Evolutionary conservation across 768 basidiomycete genomes (phyloP).

Genomic region (Nevesoporus exiguus): DNA sequence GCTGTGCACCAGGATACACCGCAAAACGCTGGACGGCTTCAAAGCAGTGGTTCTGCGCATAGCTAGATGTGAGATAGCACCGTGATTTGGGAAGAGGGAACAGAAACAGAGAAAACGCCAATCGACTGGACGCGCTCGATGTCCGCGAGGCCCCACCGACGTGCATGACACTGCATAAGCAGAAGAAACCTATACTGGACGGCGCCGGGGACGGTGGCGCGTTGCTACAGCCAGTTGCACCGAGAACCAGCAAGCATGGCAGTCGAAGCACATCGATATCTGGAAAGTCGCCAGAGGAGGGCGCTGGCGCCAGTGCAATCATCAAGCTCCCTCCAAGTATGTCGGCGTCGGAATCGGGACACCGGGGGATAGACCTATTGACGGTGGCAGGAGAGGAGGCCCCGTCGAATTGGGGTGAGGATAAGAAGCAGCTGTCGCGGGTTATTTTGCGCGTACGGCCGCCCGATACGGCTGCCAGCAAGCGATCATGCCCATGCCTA

Average conservation of each 20-base stretch:
- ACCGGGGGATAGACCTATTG: neutral
- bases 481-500: neutral
- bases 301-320: neutral
- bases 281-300: constrained; percentile 1
- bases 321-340: neutral
- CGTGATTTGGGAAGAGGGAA: no score
- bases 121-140: no score
- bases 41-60: no score
- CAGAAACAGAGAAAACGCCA: no score
- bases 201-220: neutral
- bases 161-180: constrained; percentile 49
- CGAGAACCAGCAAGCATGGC: neutral
- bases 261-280: constrained; percentile 7
- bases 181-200: constrained; percentile 30
- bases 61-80: no score
- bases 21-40: no score
- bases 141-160: constrained; percentile 37
- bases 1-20: no score
- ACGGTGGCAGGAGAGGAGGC: no score
- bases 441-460: constrained; percentile 56
- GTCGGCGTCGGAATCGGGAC: neutral
- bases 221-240: neutral
- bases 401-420: constrained; percentile 6
- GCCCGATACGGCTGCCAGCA: constrained; percentile 22
- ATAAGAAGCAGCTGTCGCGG: constrained; percentile 50